phyloP scores from a whole-genome alignment of 2,329 filamentous ascomycete species.

The Trichoderma sp. region DNA sequence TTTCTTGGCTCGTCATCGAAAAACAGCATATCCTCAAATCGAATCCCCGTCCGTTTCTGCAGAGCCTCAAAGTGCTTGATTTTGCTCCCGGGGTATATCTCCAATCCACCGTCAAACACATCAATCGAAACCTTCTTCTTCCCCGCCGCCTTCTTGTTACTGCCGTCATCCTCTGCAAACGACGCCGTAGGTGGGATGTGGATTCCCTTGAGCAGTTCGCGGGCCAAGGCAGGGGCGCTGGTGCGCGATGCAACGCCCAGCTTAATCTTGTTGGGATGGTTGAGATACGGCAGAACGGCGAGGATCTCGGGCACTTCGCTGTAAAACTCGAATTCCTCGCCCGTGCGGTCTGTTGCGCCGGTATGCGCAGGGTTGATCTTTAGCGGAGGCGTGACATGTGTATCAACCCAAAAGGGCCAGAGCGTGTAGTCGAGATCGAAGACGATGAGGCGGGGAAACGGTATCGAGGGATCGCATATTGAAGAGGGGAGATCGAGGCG shows the following conservation, averaged over 20 bases:
- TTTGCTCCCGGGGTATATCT: conserved; percentile 78
- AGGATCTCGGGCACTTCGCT: conserved; percentile 68
- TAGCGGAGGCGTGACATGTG: conserved; percentile 78
- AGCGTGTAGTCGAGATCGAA: conserved; percentile 98
- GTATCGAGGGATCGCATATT: conserved; percentile 56
- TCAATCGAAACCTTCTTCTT: conserved; percentile 48
- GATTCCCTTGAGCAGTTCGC: conserved; percentile 77
- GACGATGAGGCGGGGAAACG: conserved; percentile 79
- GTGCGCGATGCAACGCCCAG: conserved; percentile 82
- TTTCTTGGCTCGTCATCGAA: conserved; percentile 94
- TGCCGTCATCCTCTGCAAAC: conserved; percentile 1
- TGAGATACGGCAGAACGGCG: conserved; percentile 50
- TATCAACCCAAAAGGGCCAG: conserved; percentile 99
- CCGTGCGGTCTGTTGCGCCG: conserved; percentile 54
- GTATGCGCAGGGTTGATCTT: conserved; percentile 47
- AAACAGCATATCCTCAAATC: conserved; percentile 86
- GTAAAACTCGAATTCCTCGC: conserved; percentile 73
- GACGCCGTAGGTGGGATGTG: conserved; percentile 50
- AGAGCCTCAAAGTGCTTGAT: conserved; percentile 80
- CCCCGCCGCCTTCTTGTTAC: not conserved
- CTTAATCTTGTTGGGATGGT: conserved; percentile 34
- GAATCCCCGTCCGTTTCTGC: conserved; percentile 67
- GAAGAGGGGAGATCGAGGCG: conserved; percentile 39
- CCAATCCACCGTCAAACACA: conserved; percentile 60
- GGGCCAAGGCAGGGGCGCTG: conserved; percentile 73